Conservation (phyloP, 805 yeast species). For the Saccharomycopsis sp. region DNA sequence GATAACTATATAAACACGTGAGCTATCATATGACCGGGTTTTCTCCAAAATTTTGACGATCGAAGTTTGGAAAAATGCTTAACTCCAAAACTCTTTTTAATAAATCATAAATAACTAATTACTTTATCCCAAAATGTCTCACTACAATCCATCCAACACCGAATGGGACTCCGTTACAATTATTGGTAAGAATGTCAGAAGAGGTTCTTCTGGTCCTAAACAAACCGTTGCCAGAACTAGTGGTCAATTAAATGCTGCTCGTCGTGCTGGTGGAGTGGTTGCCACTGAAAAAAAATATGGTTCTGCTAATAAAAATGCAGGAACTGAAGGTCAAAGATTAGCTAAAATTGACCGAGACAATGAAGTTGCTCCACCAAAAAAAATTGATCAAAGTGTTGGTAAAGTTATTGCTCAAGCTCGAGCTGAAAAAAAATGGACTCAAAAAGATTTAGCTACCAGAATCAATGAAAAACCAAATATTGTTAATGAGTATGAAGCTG, state of each 20-base stretch:
- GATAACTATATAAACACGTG: too few relatives aligned
- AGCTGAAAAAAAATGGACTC: slow-evolving; percentile 80
- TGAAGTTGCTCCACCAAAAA: slow-evolving; percentile 88
- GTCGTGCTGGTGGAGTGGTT: slow-evolving; percentile 82
- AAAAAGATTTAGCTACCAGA: slow-evolving; percentile 93
- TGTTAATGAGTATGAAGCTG: slow-evolving; percentile 93
- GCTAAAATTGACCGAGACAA: slow-evolving; percentile 89
- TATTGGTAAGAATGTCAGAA: slow-evolving; percentile 82
- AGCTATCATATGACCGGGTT: too few relatives aligned
- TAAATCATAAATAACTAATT: neutral
- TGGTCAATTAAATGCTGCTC: slow-evolving; percentile 81
- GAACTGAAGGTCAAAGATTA: slow-evolving; percentile 90
- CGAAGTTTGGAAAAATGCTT: neutral
- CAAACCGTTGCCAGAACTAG: slow-evolving; percentile 71
- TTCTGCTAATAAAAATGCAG: slow-evolving; percentile 45
- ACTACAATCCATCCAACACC: slow-evolving; percentile 21
- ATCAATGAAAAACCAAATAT: slow-evolving; percentile 94
- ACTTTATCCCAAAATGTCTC: slow-evolving; percentile 2
- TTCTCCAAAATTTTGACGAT: too few relatives aligned
- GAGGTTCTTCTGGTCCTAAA: slow-evolving; percentile 84
- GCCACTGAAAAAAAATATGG: slow-evolving; percentile 88
- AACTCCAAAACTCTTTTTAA: neutral
- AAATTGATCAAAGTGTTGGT: slow-evolving; percentile 76
- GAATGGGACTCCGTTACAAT: slow-evolving; percentile 93
- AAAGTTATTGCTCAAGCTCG: slow-evolving; percentile 78